Base-by-base conservation (phyloP, 2,329 filamentous ascomycete genomes). In the Penicillium sp. region DNA sequence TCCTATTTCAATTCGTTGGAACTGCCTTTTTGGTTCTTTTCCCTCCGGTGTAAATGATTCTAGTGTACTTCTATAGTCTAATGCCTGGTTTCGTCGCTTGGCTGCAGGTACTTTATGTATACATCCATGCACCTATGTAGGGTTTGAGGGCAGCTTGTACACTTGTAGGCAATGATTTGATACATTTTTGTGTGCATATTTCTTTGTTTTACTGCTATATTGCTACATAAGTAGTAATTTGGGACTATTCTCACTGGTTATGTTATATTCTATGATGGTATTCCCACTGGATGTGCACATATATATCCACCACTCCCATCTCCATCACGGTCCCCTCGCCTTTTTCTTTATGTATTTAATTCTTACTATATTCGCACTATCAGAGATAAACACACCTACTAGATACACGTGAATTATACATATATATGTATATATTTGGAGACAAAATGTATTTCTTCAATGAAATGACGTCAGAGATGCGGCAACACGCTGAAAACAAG, bases 401-500 rank as follows among this genome's bases (percentile, higher is more conserved):
- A 39, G 15, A 50, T 21, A 39, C 21, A 21, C 6, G 12, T 9
- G 6, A 4, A 33, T n/a, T n/a, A 10, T 33, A 3, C 3, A 23
- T 13, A 27, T 10, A 33, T 43, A 10, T 33, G 3, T 23, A 23
- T 13, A 33, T 10, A 33, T 43, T 29, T 21, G 31, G n/a, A 36
- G 13, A 10, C 33, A 49, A 17, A 44, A 23, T 31, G 23, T 8
- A 53, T 48, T 42, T 15, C 15, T 52, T 53, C 21, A 7, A 55
- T 55, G 48, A 38, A 39, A 55, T 50, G 56, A 49, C 23, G 39
- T 49, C n/a, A 41, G 23, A 38, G 43, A 53, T 4, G 21, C 21
- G 21, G 49, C 43, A 58, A 59, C 51, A 57, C 57, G 54, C 56
- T 53, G 31, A 62, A 53, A 59, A 62, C 42, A 48, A 58, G 45